Evolutionary conservation across 495 filamentous ascomycete species (phyloP), one percentile per base, ranked within the genome.

Genomic region (Antarctomyces pellizariae): DNA sequence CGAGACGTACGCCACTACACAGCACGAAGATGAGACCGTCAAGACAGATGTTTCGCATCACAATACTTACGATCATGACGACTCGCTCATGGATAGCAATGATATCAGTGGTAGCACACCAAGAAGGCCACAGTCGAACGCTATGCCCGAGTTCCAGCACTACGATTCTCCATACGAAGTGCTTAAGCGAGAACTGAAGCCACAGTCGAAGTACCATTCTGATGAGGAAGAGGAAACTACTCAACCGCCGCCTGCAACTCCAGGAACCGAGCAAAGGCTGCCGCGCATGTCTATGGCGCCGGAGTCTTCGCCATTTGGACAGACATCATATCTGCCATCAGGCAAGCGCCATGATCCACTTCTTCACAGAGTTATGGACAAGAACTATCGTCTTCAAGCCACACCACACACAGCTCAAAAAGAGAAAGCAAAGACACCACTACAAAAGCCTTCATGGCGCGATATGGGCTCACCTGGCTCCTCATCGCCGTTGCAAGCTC

Each of bases 301-400:
- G 7, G 43, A 44, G 12, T 42, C 46, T 1, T 52, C 46, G 5
- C 48, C 34, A 14, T 36, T 45, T 16, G 38, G 41, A 6, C 45
- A 44, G 22, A 46, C 40, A 2, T 33, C 39, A 16, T 41, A 36
- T 26, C 44, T 31, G 41, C 53, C 30, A 42, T 51, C 39, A 47
- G 50, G 28, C 26, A 40, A 51, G 35, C 47, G 62, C 35, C 43
- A 53, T 13, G 79, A 91, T 43, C 66, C 71, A 1, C 58, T 97
- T 4, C 55, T 97, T 7, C 86, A 97, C 44, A 73, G 73, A 32
- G 57, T 95, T 18, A 65, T 79, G 5, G 78, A 93, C 52, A 92
- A 86, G 44, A 93, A 74, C 22, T 97, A 89, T 48, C 75, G 89
- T 16, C 52, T 97, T 1, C 75, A 80, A 52, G 82, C 86, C 7